These are phyloP conservation scores for Populus deltoides DNA, from an alignment of 345 rosid species.

Conservation along the genomic window DNA sequence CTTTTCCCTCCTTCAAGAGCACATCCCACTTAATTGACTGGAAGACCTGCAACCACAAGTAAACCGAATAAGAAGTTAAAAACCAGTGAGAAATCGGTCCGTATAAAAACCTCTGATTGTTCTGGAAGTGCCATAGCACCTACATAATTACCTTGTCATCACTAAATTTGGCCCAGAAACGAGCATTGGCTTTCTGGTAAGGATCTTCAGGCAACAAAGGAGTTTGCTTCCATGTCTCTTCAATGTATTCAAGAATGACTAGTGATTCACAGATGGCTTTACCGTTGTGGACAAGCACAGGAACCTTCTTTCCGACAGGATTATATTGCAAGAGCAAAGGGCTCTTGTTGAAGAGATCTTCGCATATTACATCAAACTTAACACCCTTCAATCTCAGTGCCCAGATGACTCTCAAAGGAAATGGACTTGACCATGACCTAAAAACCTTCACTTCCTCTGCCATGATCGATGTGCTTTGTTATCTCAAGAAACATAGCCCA, in stretches of 20 bases:
- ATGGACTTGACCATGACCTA: not conserved
- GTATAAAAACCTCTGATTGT: not conserved
- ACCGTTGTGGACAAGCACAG: conserved; percentile 1
- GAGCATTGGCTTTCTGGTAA: not conserved
- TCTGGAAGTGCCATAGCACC: not conserved
- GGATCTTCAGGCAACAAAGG: conserved; percentile 11
- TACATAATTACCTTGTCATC: conserved; percentile 3
- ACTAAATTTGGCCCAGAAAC: conserved; percentile 8
- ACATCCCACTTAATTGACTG: not conserved
- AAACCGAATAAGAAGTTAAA: not conserved
- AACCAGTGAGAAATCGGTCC: not conserved
- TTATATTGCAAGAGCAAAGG: not conserved
- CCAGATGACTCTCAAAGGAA: not conserved
- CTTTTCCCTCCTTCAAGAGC: not conserved
- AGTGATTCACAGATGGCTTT: conserved; percentile 4
- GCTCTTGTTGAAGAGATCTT: conserved; percentile 1
- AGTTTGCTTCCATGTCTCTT: conserved; percentile 8
- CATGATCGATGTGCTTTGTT: not conserved
- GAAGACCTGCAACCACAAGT: not conserved
- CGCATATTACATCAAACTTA: not conserved
- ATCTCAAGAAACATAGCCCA: not conserved
- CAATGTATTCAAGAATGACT: conserved; percentile 8
- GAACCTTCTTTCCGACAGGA: not conserved
- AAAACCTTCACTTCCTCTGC: not conserved
- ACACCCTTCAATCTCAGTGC: conserved; percentile 5